Evolutionary conservation across 2,329 filamentous ascomycete species (phyloP), one percentile per base, ranked within the genome.

Genomic region (Cadophora sp.): DNA sequence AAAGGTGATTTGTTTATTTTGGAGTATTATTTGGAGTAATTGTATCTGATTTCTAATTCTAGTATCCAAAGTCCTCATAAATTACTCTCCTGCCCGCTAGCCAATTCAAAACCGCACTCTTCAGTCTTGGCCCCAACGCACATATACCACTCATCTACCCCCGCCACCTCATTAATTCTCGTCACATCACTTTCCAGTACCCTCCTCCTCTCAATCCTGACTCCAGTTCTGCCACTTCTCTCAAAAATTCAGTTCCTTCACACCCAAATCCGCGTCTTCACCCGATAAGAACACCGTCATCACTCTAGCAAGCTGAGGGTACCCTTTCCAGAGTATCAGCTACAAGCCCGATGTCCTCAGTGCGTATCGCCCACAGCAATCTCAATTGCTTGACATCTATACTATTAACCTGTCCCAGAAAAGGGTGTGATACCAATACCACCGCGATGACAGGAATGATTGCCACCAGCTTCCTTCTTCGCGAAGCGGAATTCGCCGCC

Each of bases 391-490:
- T 31, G 11, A 64, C 9, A 58, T 64, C 31, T 34, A 64, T 46
- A 27, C 12, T n/a, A 29, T 43, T 24, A n/a, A 58, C n/a, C 14
- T 64, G 62, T 4, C 34, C 51, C 11, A 64, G 22, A 2, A 64
- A 16, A 12, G 62, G n/a, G 62, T 14, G 62, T 64, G 11, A 64
- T 58, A 5, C 62, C 62, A 56, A 64, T 58, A 3, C 62, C 62
- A 22, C 62, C 62, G 62, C 62, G 16, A 64, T 58, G 14, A 64
- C 26, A 11, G 31, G 46, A 19, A 43, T 27, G 2, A 43, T 48
- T 19, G n/a, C 34, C 56, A 19, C 34, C 51, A 14, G 26, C 22
- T 9, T 29, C 29, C 22, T 64, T 43, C 14, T 46, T 43, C 9
- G 24, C 34, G 6, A 64, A 58, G 37, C 22, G 31, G 9, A 64